Base-by-base conservation (phyloP, 192 early-diverging fungal genomes). In the Spizellomyces sp. region DNA sequence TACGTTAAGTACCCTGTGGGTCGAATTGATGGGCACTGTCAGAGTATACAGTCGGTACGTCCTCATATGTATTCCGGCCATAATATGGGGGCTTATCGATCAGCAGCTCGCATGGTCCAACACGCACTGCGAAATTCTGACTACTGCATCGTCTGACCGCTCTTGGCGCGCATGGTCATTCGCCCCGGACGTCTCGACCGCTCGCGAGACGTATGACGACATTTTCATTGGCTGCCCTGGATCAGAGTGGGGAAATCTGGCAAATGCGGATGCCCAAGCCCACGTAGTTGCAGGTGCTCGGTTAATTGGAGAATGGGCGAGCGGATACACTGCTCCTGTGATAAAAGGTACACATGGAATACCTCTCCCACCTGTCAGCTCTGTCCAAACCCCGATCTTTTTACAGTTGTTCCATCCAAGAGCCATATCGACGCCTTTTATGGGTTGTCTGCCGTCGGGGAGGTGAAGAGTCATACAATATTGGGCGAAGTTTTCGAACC, bases 31-130 rank as follows among this genome's bases (percentile, higher is more conserved):
- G 81, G 79, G 4, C 84, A 88, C 66, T 88, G 85, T 59, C 74
- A 77, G 45, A 67, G 62, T 19, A 69, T 88, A n/a, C 68, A 72
- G 17, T 74, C 79, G 0, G 77, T 84, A 80, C 63, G 55, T 14
- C 44, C 0, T 12, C 10, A 66, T 22, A 50, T 41, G 41, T 8
- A 41, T 43, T 45, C 21, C 4, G 62, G 12, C 50, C 12, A 12
- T 54, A n/a, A 54, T 4, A n/a, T 12, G 4, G 12, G 50, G 4
- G 50, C 27, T 36, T 36, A 54, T 58, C 43, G 42, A 67, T 19
- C 42, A 22, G 15, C 47, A 85, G 83, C 58, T 88, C 21, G 76
- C 84, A 15, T 93, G 91, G 91, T 91, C 89, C 46, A 84, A 86
- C 14, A 86, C 87, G 0, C 89, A 91, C 75, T 79, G 80, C 45